These are phyloP conservation scores for Yarrowia hollandica DNA, from an alignment of 805 yeast genomes.

Conservation along the genomic window DNA sequence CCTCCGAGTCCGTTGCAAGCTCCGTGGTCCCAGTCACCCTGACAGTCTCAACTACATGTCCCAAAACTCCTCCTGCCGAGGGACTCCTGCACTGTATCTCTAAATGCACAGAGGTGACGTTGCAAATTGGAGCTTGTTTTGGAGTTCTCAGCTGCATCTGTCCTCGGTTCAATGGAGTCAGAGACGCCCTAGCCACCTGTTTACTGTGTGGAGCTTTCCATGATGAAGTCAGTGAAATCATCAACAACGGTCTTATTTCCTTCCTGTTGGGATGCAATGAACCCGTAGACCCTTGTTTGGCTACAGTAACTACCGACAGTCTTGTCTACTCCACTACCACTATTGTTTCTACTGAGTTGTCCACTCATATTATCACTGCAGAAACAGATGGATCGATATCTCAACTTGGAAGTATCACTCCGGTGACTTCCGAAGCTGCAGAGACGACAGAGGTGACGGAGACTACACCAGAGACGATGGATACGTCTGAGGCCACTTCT, in stretches of 20 bases:
- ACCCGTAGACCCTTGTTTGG: background rate
- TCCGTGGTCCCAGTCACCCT: background rate
- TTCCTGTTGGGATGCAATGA: slow-evolving; percentile 1
- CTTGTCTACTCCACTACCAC: background rate
- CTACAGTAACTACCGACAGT: background rate
- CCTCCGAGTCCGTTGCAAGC: background rate
- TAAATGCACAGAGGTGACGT: background rate
- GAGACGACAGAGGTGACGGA: too few species aligned
- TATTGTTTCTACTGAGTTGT: background rate
- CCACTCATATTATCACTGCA: background rate
- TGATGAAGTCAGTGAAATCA: background rate
- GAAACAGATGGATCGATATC: background rate
- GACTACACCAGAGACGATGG: too few species aligned
- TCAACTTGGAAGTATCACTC: too few species aligned
- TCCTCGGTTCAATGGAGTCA: background rate
- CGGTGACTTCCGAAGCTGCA: too few species aligned
- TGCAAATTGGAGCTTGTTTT: background rate
- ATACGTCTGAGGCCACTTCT: background rate
- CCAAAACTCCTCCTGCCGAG: background rate
- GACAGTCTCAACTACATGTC: background rate
- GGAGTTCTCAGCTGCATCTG: background rate
- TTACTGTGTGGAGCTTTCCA: background rate
- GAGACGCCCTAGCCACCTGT: slow-evolving; percentile 8
- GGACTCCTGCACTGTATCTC: background rate
- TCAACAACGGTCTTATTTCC: background rate